A percentile compares a stretch with the other conserved stretches of the same genome.
phyloP scores from a whole-genome alignment of 768 basidiomycete species.

The Kwoniella sp. region DNA sequence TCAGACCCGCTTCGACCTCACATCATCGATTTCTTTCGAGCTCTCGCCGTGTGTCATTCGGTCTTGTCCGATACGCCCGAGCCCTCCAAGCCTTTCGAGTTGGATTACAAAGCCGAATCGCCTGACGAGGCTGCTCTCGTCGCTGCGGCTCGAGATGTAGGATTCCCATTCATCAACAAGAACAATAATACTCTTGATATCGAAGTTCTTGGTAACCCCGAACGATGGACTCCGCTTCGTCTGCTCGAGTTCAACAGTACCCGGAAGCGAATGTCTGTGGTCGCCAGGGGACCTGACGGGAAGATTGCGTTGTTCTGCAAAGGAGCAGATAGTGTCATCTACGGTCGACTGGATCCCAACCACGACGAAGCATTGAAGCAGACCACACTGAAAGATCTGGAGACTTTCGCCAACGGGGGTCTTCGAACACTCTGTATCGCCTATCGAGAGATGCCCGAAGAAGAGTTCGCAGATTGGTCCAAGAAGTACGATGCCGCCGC shows the following conservation, averaged over 20 bases:
- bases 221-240: conserved; percentile 76
- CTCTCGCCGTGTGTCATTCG: conserved; percentile 88
- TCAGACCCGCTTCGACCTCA: conserved; percentile 65
- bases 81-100: conserved; percentile 64
- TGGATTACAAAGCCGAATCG: conserved; percentile 94
- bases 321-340: conserved; percentile 96
- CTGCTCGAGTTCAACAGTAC: conserved; percentile 92
- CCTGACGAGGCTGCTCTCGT: conserved; percentile 96
- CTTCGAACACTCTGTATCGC: conserved; percentile 89
- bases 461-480: conserved; percentile 82
- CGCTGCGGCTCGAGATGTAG: conserved; percentile 84
- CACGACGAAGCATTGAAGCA: conserved; percentile 76
- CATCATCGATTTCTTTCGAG: conserved; percentile 86
- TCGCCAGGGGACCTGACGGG: conserved; percentile 83
- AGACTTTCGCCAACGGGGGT: conserved; percentile 88
- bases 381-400: conserved; percentile 82
- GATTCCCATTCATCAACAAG: conserved; percentile 84
- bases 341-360: conserved; percentile 74
- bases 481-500: conserved; percentile 79
- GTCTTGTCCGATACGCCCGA: conserved; percentile 76
- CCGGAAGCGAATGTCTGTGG: conserved; percentile 91
- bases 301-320: conserved; percentile 84
- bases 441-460: conserved; percentile 73
- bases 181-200: conserved; percentile 77
- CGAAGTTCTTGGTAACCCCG: conserved; percentile 85